Percentiles rank a stretch among this genome's conserved stretches.
phyloP scores from a whole-genome alignment of 768 basidiomycete genomes.

The Cystobasidium ongulense region DNA sequence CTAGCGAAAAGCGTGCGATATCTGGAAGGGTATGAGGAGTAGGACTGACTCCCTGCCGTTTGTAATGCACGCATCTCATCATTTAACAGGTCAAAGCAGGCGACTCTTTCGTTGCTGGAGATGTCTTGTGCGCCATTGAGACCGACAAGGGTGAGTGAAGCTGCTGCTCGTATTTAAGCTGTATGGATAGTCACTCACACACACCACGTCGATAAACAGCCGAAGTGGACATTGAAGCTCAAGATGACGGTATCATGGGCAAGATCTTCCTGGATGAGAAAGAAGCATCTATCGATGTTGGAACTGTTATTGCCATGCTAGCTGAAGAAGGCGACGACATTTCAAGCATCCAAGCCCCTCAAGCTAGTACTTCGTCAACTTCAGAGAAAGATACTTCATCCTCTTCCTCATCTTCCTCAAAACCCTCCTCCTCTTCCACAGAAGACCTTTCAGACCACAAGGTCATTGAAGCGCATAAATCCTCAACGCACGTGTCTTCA shows the following conservation, averaged over 20 bases:
- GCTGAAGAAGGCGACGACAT: conserved; percentile 96
- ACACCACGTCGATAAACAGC: conserved; percentile 43
- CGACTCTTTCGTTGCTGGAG: conserved; percentile 75
- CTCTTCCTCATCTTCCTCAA: conserved; percentile 24
- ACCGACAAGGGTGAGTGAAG: conserved; percentile 73
- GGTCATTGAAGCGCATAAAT: conserved; percentile 37
- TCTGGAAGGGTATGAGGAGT: no score
- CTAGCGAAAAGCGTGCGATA: neutral
- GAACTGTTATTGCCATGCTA: conserved; percentile 78
- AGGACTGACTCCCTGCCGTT: no score
- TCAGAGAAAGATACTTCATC: no score
- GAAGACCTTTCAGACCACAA: conserved; percentile 49
- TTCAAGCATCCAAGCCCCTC: conserved; percentile 60
- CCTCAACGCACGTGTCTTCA: conserved; percentile 20
- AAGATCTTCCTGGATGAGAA: conserved; percentile 84
- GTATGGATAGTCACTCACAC: neutral
- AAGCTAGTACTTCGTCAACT: conserved; percentile 15
- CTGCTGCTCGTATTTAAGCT: neutral
- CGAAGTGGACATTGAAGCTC: conserved; percentile 97
- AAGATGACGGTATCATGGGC: conserved; percentile 90
- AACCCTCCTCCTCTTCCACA: conserved; percentile 10
- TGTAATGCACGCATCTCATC: neutral
- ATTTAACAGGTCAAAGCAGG: conserved; percentile 83
- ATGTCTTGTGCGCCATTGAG: conserved; percentile 96
- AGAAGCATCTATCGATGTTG: conserved; percentile 73